Base-by-base conservation (phyloP, 2,329 filamentous ascomycete species). In the Trichophyton verrucosum region DNA sequence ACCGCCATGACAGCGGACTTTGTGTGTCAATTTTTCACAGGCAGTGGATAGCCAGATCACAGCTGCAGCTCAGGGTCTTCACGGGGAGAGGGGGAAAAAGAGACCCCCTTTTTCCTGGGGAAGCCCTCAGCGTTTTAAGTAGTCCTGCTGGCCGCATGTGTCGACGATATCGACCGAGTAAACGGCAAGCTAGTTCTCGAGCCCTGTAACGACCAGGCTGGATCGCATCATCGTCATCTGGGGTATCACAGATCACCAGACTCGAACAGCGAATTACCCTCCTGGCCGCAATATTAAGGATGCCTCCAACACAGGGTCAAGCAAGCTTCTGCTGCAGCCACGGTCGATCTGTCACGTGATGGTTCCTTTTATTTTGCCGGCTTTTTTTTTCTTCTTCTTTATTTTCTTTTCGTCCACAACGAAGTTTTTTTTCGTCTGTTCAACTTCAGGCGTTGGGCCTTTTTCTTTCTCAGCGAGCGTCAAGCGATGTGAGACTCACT, bases 1-100 rank as follows among this genome's bases (percentile, higher is more conserved):
- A 65, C 30, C 9, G 64, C 64, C 46, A 11, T 58, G 53, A 6
- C 27, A 20, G 15, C n/a, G 3, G 27, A 17, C 11, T 20, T 33
- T 33, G 11, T 33, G 9, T 33, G 20, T 38, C 2, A 13, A 11
- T 13, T 38, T 33, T 33, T 38, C 33, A 2, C 33, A 38, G 9
- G 51, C 51, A 55, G 51, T n/a, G 51, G 51, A 55, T 55, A 27
- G 17, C 27, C 51, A 55, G 51, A 55, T 55, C 24, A 27, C 51
- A 15, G 33, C 51, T 55, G 27, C 51, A 17, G 11, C 22, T 33
- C 20, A 17, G 27, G 33, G 9, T 3, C 49, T 53, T 38, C 33
- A 9, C 11, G 51, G 27, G 33, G 27, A 55, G 27, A 36, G 40
- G 40, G 40, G 40, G 40, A 20, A 20, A 4, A 17, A 17, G 3